Conservation (phyloP, 116 monocot species). For the Posidonia oceanica region DNA sequence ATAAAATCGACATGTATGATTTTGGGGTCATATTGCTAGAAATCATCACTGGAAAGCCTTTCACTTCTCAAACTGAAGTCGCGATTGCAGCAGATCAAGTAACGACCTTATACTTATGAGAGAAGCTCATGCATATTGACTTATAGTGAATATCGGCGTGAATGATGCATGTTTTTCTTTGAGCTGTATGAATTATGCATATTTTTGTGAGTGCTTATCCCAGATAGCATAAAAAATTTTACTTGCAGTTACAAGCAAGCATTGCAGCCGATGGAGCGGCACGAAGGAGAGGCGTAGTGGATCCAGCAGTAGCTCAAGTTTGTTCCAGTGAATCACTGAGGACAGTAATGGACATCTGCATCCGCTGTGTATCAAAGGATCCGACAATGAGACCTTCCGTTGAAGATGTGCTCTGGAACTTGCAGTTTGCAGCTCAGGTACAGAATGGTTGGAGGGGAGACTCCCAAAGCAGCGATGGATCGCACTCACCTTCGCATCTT, state of each 20-base stretch:
- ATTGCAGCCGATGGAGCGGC: constrained; percentile 36
- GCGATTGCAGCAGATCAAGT: constrained; percentile 57
- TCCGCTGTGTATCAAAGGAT: constrained; percentile 64
- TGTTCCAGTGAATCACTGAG: constrained; percentile 67
- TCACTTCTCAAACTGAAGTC: constrained; percentile 35
- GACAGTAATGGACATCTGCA: constrained; percentile 74
- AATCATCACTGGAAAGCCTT: constrained; percentile 56
- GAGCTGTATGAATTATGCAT: background rate
- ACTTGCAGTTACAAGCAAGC: constrained; percentile 44
- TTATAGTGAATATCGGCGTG: too few relatives aligned
- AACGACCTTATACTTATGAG: background rate
- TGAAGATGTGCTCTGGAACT: constrained; percentile 97
- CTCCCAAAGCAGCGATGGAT: constrained; percentile 61
- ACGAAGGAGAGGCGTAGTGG: constrained; percentile 37
- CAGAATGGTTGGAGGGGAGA: constrained; percentile 82
- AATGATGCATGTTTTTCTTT: too few relatives aligned
- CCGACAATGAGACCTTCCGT: constrained; percentile 61
- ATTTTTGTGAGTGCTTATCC: background rate
- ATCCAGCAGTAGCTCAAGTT: constrained; percentile 30
- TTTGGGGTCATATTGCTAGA: constrained; percentile 89
- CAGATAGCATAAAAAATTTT: background rate
- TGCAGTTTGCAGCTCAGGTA: constrained; percentile 94
- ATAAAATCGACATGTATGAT: constrained; percentile 76
- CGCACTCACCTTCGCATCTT: constrained; percentile 15
- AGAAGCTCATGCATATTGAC: too few relatives aligned